Evolutionary conservation across 257 asterid species (phyloP).

Genomic region (Primulina eburnea): DNA sequence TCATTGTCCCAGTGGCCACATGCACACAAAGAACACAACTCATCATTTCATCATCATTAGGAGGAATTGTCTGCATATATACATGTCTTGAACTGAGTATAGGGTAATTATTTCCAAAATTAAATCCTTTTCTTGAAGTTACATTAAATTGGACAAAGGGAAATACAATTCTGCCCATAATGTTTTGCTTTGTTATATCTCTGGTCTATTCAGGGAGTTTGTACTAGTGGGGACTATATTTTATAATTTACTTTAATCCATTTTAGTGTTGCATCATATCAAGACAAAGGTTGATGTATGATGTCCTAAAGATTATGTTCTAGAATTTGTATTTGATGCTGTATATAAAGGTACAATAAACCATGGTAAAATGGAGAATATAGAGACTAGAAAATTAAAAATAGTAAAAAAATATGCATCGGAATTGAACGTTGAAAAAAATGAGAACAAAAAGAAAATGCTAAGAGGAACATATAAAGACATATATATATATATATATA

Average conservation of each 20-base stretch:
- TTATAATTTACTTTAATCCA: background rate
- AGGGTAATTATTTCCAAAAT: background rate
- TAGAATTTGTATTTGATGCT: background rate
- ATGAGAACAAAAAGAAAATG: no score
- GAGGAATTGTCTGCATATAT: constrained; percentile 26
- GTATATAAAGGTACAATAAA: background rate
- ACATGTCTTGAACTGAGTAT: background rate
- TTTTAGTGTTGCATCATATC: background rate
- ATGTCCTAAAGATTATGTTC: no score
- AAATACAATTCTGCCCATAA: constrained; percentile 19
- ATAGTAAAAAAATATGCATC: background rate
- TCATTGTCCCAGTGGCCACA: constrained; percentile 2
- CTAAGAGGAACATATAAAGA: background rate
- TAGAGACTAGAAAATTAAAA: background rate
- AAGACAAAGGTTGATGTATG: background rate
- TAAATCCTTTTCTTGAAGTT: constrained; percentile 27
- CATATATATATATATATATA: no score
- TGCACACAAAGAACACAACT: background rate
- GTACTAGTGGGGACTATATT: constrained; percentile 1
- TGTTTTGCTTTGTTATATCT: constrained; percentile 13
- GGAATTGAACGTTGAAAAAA: background rate
- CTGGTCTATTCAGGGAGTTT: constrained; percentile 20
- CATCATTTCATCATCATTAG: constrained; percentile 23
- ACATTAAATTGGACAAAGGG: constrained; percentile 24
- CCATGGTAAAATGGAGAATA: background rate